These are phyloP conservation scores for Blastobotrys buckinghamii DNA, from an alignment of 1,139 yeast genomes.

Conservation along the genomic window DNA sequence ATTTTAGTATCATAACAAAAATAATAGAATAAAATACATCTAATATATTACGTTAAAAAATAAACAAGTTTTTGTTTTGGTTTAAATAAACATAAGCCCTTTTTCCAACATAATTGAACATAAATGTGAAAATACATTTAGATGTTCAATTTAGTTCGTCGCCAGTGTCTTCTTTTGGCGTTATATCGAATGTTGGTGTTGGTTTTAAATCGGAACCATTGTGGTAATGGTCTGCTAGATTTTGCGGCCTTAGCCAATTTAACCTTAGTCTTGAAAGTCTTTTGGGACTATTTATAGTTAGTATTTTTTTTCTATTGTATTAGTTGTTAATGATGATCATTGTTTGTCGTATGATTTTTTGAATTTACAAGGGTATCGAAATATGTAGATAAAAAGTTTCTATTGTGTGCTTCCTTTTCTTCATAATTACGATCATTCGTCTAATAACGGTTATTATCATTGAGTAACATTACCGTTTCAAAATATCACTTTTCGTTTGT, in stretches of 20 bases:
- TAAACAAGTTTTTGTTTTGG: not conserved
- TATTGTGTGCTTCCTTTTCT: too few relatives aligned
- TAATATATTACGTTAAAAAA: constrained; percentile 10
- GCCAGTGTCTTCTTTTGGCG: constrained; percentile 99
- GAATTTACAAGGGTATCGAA: too few relatives aligned
- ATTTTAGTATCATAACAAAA: not conserved
- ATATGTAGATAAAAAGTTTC: too few relatives aligned
- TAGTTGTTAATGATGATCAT: too few relatives aligned
- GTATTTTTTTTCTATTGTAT: not conserved
- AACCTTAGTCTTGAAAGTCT: constrained; percentile 97
- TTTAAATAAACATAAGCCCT: not conserved
- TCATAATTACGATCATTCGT: too few relatives aligned
- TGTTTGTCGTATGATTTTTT: too few relatives aligned
- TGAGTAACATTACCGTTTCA: too few relatives aligned
- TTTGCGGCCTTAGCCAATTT: constrained; percentile 98
- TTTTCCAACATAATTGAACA: not conserved
- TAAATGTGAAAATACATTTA: constrained; percentile 37
- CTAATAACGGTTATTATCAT: too few relatives aligned
- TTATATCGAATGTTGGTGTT: constrained; percentile 96
- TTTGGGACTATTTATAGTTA: constrained; percentile 55
- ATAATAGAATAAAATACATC: not conserved
- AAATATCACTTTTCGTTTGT: too few relatives aligned
- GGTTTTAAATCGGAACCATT: constrained; percentile 99
- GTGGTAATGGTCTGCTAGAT: constrained; percentile 99
- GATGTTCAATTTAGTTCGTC: constrained; percentile 99